phyloP scores from a whole-genome alignment of 352 stramenopile genomes.

The Globisporangium cystogenes region DNA sequence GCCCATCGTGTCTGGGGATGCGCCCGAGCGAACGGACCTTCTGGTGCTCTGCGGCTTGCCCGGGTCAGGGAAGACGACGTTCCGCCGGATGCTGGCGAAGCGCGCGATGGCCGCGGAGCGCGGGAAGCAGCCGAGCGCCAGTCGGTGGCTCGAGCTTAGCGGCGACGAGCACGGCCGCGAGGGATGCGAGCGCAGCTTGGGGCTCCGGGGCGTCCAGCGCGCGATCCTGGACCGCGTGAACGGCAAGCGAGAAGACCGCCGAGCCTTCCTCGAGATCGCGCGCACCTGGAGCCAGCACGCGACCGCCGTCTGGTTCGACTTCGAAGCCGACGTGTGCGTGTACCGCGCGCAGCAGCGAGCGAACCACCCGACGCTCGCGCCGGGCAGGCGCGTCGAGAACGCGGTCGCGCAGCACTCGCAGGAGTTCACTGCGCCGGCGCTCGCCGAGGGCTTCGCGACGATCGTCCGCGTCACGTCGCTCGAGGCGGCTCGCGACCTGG shows the following conservation, averaged over 20 bases:
- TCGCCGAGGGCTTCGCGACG: slow-evolving; percentile 43
- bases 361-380: slow-evolving; percentile 35
- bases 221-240: slow-evolving; percentile 60
- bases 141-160: slow-evolving; percentile 38
- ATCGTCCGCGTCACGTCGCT: slow-evolving; percentile 47
- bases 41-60: slow-evolving; percentile 54
- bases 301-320: slow-evolving; percentile 60
- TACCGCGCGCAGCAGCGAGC: slow-evolving; percentile 37
- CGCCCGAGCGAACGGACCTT: slow-evolving; percentile 32
- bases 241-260: slow-evolving; percentile 31
- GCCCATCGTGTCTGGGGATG: slow-evolving; percentile 23
- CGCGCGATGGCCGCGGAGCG: slow-evolving; percentile 13
- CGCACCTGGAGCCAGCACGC: slow-evolving; percentile 44
- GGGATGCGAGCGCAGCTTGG: slow-evolving; percentile 27
- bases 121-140: slow-evolving; percentile 3
- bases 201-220: slow-evolving; percentile 10
- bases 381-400: slow-evolving; percentile 29
- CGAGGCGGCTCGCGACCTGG: slow-evolving; percentile 30
- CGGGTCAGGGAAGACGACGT: slow-evolving; percentile 59
- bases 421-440: slow-evolving; percentile 28
- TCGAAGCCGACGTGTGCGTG: slow-evolving; percentile 31
- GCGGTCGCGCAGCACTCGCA: slow-evolving; percentile 40
- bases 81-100: slow-evolving; percentile 39
- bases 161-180: slow-evolving; percentile 45
- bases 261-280: slow-evolving; percentile 35